These are phyloP conservation scores for Lophium mytilinum DNA, from an alignment of 495 filamentous ascomycete species.

Conservation along the genomic window DNA sequence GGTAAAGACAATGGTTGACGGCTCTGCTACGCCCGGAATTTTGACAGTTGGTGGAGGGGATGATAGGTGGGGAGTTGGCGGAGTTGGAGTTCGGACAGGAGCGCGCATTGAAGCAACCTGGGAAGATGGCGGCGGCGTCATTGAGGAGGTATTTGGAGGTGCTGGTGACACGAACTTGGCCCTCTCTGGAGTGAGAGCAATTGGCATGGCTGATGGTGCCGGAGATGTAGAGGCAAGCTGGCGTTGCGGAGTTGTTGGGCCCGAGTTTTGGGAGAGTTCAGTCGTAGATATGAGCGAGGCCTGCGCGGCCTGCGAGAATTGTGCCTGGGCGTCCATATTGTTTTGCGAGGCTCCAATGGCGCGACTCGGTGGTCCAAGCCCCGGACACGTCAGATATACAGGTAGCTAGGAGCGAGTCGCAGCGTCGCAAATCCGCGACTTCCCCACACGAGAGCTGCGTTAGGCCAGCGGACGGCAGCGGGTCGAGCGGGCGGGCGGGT, in stretches of 20 bases:
- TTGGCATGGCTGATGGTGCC: constrained; percentile 1
- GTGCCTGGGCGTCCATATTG: constrained; percentile 24
- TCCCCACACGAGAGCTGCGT: not conserved
- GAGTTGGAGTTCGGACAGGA: constrained; percentile 20
- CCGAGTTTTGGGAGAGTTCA: constrained; percentile 15
- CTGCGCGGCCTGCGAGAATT: constrained; percentile 18
- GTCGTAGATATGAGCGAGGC: constrained; percentile 19
- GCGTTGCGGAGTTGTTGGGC: constrained; percentile 6
- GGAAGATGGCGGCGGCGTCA: constrained; percentile 30
- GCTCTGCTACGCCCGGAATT: constrained; percentile 11
- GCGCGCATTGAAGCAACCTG: constrained; percentile 11
- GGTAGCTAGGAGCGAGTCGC: constrained; percentile 3
- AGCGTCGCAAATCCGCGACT: not conserved
- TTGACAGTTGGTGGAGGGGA: constrained; percentile 26
- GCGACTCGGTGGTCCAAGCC: constrained; percentile 11
- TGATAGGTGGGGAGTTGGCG: constrained; percentile 24
- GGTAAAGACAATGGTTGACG: constrained; percentile 29
- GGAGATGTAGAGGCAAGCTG: constrained; percentile 9
- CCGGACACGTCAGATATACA: constrained; percentile 23
- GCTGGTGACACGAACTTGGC: constrained; percentile 25
- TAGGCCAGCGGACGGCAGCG: not conserved
- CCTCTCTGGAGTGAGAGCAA: constrained; percentile 14
- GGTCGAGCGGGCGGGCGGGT: not conserved
- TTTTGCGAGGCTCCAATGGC: not conserved
- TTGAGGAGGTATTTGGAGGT: constrained; percentile 21